These are phyloP conservation scores for Escovopsis sp. DNA, from an alignment of 2,329 filamentous ascomycete species.

Conservation along the genomic window DNA sequence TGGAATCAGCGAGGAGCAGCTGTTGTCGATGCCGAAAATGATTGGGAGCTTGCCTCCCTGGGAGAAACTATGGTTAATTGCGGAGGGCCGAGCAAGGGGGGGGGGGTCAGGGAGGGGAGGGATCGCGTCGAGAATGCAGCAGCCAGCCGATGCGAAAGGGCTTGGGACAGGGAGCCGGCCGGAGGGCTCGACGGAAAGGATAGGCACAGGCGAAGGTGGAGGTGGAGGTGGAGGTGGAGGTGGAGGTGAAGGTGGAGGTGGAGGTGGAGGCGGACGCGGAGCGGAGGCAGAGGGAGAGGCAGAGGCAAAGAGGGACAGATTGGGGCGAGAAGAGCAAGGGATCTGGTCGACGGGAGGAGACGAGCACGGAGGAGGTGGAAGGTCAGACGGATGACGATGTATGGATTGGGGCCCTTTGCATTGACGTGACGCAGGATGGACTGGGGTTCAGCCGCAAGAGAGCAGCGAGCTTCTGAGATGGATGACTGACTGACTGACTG, in stretches of 20 bases:
- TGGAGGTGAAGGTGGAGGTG: neutral
- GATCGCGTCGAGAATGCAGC: neutral
- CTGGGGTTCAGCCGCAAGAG: neutral
- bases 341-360: too few relatives aligned
- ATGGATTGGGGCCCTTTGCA: neutral
- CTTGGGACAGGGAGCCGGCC: neutral
- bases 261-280: too few relatives aligned
- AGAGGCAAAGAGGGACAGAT: too few relatives aligned
- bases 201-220: neutral
- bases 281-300: too few relatives aligned
- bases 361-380: too few relatives aligned
- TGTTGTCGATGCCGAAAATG: neutral
- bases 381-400: conserved; percentile 1
- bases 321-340: too few relatives aligned
- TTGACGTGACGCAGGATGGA: neutral
- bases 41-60: neutral
- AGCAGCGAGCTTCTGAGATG: neutral
- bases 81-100: too few relatives aligned
- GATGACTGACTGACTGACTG: neutral
- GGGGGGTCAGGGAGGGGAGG: neutral
- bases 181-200: neutral
- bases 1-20: neutral
- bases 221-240: neutral
- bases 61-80: neutral
- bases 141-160: neutral